Evolutionary conservation across 2,329 filamentous ascomycete genomes (phyloP), one percentile per base, ranked within the genome.

Genomic region (Trichoderma sp.): DNA sequence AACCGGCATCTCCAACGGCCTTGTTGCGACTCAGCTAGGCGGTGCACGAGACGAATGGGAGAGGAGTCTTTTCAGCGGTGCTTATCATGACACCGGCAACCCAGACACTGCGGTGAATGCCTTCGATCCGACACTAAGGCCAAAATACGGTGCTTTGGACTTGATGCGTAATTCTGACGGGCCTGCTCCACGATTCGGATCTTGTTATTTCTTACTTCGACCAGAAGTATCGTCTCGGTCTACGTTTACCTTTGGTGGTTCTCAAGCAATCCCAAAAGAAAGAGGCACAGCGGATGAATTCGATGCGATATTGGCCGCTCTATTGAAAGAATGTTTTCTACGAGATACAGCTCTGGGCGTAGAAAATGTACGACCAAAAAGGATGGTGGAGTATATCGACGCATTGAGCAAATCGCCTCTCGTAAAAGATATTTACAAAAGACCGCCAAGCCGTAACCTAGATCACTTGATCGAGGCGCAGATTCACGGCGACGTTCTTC

Each of bases 381-480:
- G n/a, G 21, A 45, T 78, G 21, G 31, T 78, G 33, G 62, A 75
- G 18, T 59, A 66, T 38, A 71, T 75, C 29, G 33, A 60, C n/a
- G 60, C 66, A 27, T 35, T 75, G 45, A 75, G 50, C 7, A 31
- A 53, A 33, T 75, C 67, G 3, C 50, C 50, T 9, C 63, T 76
- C 4, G 29, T 45, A 24, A 65, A 60, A 75, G 31, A 12, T 1
- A 50, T 38, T 29, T 45, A 66, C 63, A 33, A 62, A 18, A 33
- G 11, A 14, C 33, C 35, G 12, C 66, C 67, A 27, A 78, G 76
- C 33, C 76, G 68, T 27, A 79, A 79, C 41, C 72, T 79, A 9
- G 76, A 79, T 50, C 78, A 78, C 27, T 45, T 78, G 16, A 75
- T 79, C 29, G 78, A 79, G 66, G 78, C 76, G 31, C 78, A 79